Base-by-base conservation (phyloP, 2,329 filamentous ascomycete species). In the Diaporthe nobilis region DNA sequence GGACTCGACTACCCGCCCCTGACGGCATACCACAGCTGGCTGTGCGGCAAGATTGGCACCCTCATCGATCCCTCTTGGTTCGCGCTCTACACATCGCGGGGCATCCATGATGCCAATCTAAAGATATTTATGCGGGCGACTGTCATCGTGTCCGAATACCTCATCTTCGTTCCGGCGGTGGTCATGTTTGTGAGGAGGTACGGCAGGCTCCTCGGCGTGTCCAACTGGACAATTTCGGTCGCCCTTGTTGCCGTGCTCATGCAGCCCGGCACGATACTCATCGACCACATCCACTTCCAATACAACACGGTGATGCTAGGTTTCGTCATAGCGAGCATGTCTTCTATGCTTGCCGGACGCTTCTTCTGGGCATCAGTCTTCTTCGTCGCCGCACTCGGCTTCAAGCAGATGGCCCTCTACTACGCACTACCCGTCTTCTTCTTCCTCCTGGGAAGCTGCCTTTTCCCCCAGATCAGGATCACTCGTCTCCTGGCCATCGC, bases 301-400 rank as follows among this genome's bases (percentile, higher is more conserved):
- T 99, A 98, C 85, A 99, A 99, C 83, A 98, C 96, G 0, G 96
- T 99, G 70, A 99, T 99, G 97, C 92, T 99, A 22, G 97, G 97
- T 2, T 91, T 98, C 65, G 92, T 97, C 13, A 87, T 97, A 42
- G 95, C 95, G 0, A 95, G 93, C 80, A 92, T 98, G 86, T 97
- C 96, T 57, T 97, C 94, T 83, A 94, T 98, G 85, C 85, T 98
- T 70, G 95, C 95, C 4, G 94, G 94, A 5, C 91, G 95, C 67
- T 93, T 93, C 80, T 90, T 97, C 77, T 98, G 96, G 95, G 92
- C 94, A 37, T 95, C 95, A 77, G 91, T 98, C 76, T 98, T 98
- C 86, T 99, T 99, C 80, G 97, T 99, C 9, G 92, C 91, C 22
- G 94, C 96, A 4, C 88, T 99, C n/a, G 95, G 95, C 8, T 99